Conservation (phyloP, 2,329 filamentous ascomycete species). For the Scedosporium aurantiacum region DNA sequence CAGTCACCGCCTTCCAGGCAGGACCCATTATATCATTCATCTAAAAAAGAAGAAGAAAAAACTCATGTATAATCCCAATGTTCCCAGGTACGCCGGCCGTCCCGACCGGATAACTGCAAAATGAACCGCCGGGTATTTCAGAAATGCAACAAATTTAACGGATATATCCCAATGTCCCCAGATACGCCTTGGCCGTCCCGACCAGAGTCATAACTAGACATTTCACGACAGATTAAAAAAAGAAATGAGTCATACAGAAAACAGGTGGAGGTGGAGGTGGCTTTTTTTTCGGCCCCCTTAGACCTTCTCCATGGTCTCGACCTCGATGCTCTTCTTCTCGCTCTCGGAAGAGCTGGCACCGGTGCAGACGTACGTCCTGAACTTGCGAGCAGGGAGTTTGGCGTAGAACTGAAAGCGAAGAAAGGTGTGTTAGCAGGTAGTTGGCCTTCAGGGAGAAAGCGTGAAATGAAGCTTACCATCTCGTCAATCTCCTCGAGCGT, state of each 20-base stretch:
- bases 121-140: constrained; percentile 1
- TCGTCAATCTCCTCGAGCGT: constrained; percentile 13
- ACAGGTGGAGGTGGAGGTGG: background rate
- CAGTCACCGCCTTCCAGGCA: background rate
- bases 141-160: background rate
- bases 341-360: background rate
- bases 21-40: background rate
- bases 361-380: constrained; percentile 6
- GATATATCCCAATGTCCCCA: constrained; percentile 2
- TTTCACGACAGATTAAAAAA: background rate
- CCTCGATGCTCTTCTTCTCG: constrained; percentile 1
- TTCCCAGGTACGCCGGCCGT: background rate
- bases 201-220: constrained; percentile 2
- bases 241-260: background rate
- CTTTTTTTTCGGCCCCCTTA: background rate
- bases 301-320: background rate
- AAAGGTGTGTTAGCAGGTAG: background rate
- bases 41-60: too few relatives aligned
- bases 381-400: constrained; percentile 6
- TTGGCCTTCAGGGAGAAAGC: background rate
- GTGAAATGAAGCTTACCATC: constrained; percentile 5
- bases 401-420: constrained; percentile 6
- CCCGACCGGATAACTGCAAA: background rate
- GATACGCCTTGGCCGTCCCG: constrained; percentile 1
- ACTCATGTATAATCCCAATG: background rate